Base-by-base conservation (phyloP, 768 basidiomycete genomes). In the Pilatotrama ljubarskyi region DNA sequence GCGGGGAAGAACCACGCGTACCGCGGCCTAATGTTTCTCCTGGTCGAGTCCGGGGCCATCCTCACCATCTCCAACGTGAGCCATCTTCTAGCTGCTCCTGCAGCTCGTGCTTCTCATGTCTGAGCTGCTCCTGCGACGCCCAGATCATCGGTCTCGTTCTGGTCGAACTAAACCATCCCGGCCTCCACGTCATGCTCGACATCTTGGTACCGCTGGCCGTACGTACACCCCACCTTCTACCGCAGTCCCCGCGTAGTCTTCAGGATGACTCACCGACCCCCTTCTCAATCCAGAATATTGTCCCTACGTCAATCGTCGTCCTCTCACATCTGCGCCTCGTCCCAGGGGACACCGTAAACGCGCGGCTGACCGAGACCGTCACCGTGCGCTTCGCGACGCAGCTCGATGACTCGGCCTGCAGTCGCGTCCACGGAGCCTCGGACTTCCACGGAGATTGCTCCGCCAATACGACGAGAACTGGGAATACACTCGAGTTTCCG, bases 31-130 rank as follows among this genome's bases (percentile, higher is more conserved):
- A 59, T 59, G 9, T 20, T 59, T 0, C 36, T 59, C 24, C 38
- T 59, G 9, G 17, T 59, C n/a, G 58, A 59, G 42, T 59, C 58
- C 9, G 58, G 58, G 13, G 58, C 58, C 10, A 35, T 59, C 17
- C 51, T 59, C 11, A 44, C 51, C 5, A 29, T 40, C 15, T 41
- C 51, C 5, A 52, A 59, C 43, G 51, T 59, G 24, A 26, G 58
- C 48, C 38, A 14, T 14, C 38, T 24, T 36, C 29, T 4, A n/a
- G 24, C 29, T 11, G 15, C 29, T 53, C 13, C 51, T 53, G 36
- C 38, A 15, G 36, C 15, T 24, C n/a, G 17, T 14, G 18, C 22
- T 7, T 52, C 51, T 8, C 15, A 15, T 35, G 17, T 8, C 38
- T 53, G 25, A 51, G 13, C 38, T 5, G 38, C 5, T 32, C 37